These are phyloP conservation scores for Chlamydomonas incerta DNA, from an alignment of 139 green algal genomes.

Conservation along the genomic window DNA sequence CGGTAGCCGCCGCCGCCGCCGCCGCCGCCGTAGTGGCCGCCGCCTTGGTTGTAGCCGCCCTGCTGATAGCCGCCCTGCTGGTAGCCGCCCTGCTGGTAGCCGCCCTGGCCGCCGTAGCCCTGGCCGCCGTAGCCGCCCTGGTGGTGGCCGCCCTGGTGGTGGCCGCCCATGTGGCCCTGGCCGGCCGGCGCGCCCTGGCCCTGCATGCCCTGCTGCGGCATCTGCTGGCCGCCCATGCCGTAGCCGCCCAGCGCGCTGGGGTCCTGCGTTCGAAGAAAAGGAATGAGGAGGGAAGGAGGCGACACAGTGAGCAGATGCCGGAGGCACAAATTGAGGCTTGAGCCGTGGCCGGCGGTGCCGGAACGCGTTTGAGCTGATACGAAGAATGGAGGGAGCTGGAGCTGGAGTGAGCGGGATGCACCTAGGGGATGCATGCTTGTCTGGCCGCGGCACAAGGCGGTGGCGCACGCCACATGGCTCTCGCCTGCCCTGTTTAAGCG, in stretches of 20 bases:
- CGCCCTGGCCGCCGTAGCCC: background rate
- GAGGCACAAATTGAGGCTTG: no score
- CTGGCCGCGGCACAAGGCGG: no score
- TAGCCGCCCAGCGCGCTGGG: conserved; percentile 17
- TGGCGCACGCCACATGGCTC: no score
- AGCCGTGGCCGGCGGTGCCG: no score
- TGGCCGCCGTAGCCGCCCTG: conserved; percentile 3
- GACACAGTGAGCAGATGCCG: no score
- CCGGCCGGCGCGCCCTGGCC: conserved; percentile 22
- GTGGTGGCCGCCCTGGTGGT: background rate
- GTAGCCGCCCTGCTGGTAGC: background rate
- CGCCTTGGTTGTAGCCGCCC: conserved; percentile 30
- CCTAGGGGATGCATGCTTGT: no score
- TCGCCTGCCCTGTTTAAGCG: no score
- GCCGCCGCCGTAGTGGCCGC: conserved; percentile 1
- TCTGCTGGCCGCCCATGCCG: conserved; percentile 40
- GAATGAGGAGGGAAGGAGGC: no score
- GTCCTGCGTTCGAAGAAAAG: no score
- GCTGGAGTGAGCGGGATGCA: no score
- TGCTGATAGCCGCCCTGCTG: background rate
- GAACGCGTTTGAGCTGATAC: no score
- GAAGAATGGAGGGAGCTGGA: no score
- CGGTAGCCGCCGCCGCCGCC: background rate
- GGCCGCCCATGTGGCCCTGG: conserved; percentile 12
- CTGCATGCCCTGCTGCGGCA: conserved; percentile 25